A percentile compares a stretch with the other conserved stretches of the same genome.
phyloP scores from a whole-genome alignment of 192 early-diverging fungal species.

The Geranomyces michiganensis region DNA sequence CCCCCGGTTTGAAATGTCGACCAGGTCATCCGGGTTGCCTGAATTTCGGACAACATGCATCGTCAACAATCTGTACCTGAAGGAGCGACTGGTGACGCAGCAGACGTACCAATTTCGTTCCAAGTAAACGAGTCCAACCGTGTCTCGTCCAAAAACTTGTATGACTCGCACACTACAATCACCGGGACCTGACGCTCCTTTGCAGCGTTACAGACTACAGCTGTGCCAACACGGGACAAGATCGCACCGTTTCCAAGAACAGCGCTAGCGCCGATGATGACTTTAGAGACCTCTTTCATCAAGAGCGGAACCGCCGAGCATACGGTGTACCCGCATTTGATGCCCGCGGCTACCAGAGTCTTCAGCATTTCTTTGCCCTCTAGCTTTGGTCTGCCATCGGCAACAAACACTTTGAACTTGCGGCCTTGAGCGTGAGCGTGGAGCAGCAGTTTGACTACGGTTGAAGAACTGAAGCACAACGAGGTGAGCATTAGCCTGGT shows the following conservation, averaged over 20 bases:
- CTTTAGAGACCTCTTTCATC: conserved; percentile 78
- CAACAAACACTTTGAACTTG: conserved; percentile 88
- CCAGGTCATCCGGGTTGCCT: conserved; percentile 84
- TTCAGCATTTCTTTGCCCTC: conserved; percentile 78
- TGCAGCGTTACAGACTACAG: conserved; percentile 89
- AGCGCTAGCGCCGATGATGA: conserved; percentile 92
- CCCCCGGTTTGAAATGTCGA: conserved; percentile 49
- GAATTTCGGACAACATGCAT: not conserved
- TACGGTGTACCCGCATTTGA: conserved; percentile 72
- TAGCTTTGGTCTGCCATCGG: conserved; percentile 84
- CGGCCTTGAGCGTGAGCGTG: conserved; percentile 73
- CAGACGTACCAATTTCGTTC: conserved; percentile 76
- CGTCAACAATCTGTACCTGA: too few relatives aligned
- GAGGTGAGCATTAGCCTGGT: not conserved
- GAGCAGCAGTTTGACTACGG: conserved; percentile 77
- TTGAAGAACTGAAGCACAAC: conserved; percentile 70
- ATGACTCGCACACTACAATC: conserved; percentile 92
- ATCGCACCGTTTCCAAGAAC: conserved; percentile 91
- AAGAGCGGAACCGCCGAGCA: conserved; percentile 72
- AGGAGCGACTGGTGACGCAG: not conserved
- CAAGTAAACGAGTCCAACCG: conserved; percentile 94
- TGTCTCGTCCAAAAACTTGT: conserved; percentile 91
- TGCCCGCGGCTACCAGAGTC: conserved; percentile 63
- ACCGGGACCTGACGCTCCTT: conserved; percentile 88
- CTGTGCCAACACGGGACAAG: conserved; percentile 86